Base-by-base conservation (phyloP, 2,329 filamentous ascomycete genomes). In the Cytospora schulzeri region DNA sequence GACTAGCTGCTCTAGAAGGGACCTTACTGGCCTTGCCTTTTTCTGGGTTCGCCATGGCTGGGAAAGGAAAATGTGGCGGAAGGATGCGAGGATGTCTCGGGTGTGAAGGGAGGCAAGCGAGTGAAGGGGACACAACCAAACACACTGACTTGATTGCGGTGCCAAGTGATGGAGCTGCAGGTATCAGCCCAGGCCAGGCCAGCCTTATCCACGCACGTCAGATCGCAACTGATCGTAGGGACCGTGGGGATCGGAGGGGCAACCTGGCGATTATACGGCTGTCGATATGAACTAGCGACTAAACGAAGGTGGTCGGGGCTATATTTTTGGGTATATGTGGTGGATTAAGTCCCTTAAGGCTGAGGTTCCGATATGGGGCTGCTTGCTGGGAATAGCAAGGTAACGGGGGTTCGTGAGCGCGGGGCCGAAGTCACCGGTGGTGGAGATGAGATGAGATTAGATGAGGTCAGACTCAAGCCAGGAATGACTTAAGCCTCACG, bases 1-100 rank as follows among this genome's bases (percentile, higher is more conserved):
- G 80, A 73, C 80, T 85, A 71, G 80, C 80, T 67, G 78, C 77
- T 69, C 77, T 76, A 59, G 75, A 69, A 19, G 69, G 69, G 48
- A 67, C 61, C 64, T 67, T 73, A 53, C 69, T 62, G 55, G 69
- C 68, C 64, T 66, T 57, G 35, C 57, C 24, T 15, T 61, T 59
- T 24, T 60, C 41, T 45, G 55, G 38, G 38, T 57, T 65, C 51
- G 60, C 59, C 65, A 65, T 67, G 62, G 58, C 52, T 63, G 52
- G 45, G 22, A 61, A 38, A 35, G 45, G 22, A 61, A 38, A 35
- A 26, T 29, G 51, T 45, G 62, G 62, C 45, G 26, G 52, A 22
- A 48, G 5, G 57, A 35, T 57, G 57, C 28, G 48, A 54, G 48
- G n/a, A 9, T 51, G 55, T 62, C 45, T 52, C 52, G 59, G 59